These are phyloP conservation scores for Sporothrix mexicana DNA, from an alignment of 2,329 filamentous ascomycete genomes.

Conservation along the genomic window DNA sequence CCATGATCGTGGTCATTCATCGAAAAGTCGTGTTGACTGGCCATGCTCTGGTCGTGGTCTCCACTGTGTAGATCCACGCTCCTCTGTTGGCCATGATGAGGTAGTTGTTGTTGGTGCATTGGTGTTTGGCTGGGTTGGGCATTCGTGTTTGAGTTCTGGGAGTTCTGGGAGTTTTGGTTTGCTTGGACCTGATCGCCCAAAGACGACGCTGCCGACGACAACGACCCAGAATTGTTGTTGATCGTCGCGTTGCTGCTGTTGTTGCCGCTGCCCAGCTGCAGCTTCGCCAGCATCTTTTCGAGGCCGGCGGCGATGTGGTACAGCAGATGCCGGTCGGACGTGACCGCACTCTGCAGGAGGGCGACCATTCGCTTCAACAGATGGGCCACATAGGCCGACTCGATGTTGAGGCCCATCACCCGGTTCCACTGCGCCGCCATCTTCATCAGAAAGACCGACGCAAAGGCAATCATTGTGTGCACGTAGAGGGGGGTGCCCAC, in stretches of 20 bases:
- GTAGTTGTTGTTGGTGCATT: background rate
- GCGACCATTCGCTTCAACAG: slow-evolving; percentile 40
- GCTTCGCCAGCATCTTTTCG: background rate
- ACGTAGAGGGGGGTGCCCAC: slow-evolving; percentile 44
- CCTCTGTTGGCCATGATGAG: background rate
- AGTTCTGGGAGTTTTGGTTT: background rate
- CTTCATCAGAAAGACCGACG: slow-evolving; percentile 46
- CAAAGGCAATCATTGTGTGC: slow-evolving; percentile 46
- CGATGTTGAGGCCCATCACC: slow-evolving; percentile 45
- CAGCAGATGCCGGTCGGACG: background rate
- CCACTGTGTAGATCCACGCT: background rate
- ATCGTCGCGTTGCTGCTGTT: background rate
- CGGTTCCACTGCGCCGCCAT: slow-evolving; percentile 44
- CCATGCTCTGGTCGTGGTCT: background rate
- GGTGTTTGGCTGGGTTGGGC: background rate
- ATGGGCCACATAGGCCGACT: slow-evolving; percentile 43
- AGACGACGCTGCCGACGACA: background rate
- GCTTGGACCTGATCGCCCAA: background rate
- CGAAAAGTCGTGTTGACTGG: background rate
- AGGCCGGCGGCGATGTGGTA: background rate
- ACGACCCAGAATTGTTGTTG: background rate
- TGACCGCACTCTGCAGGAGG: background rate
- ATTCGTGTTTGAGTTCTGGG: background rate
- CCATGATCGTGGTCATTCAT: background rate
- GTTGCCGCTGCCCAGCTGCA: background rate